A percentile compares a stretch with the other conserved stretches of the same genome.
phyloP scores from a whole-genome alignment of 2,329 filamentous ascomycete genomes.

The Pseudocercospora pini-densiflorae region DNA sequence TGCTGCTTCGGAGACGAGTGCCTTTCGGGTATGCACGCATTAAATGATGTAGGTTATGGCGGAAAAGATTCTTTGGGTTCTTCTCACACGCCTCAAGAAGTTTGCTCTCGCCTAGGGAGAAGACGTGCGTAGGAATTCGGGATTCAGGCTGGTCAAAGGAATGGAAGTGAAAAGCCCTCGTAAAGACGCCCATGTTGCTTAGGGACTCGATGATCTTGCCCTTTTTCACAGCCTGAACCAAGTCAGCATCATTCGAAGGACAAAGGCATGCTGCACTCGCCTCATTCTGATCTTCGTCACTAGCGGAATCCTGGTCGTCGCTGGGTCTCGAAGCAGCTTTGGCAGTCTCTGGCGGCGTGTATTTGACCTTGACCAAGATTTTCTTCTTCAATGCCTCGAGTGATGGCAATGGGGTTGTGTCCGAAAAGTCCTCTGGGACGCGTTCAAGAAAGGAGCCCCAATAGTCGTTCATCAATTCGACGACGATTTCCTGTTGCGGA shows the following conservation, averaged over 20 bases:
- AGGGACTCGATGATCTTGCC: conserved; percentile 71
- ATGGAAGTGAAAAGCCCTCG: conserved; percentile 80
- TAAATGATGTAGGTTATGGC: conserved; percentile 79
- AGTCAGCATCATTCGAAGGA: neutral
- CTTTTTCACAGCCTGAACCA: conserved; percentile 46
- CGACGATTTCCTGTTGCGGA: conserved; percentile 85
- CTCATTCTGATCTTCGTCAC: conserved; percentile 41
- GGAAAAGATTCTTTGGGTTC: conserved; percentile 66
- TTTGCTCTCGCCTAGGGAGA: conserved; percentile 66
- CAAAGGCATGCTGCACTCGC: neutral
- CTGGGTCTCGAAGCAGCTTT: conserved; percentile 22
- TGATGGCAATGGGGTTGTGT: conserved; percentile 65
- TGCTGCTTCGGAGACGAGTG: conserved; percentile 80
- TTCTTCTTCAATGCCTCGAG: conserved; percentile 72
- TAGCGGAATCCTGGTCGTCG: conserved; percentile 39
- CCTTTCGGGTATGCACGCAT: conserved; percentile 91
- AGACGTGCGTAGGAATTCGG: conserved; percentile 64
- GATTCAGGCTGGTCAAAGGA: conserved; percentile 68
- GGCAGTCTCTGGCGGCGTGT: conserved; percentile 45
- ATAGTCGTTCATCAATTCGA: conserved; percentile 87
- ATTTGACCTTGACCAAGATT: conserved; percentile 66
- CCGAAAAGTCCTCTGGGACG: conserved; percentile 52
- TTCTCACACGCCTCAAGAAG: conserved; percentile 69
- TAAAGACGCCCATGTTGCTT: conserved; percentile 80
- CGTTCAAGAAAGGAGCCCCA: conserved; percentile 80